phyloP scores from a whole-genome alignment of 2,329 filamentous ascomycete species.

The Thyridium curvatum region DNA sequence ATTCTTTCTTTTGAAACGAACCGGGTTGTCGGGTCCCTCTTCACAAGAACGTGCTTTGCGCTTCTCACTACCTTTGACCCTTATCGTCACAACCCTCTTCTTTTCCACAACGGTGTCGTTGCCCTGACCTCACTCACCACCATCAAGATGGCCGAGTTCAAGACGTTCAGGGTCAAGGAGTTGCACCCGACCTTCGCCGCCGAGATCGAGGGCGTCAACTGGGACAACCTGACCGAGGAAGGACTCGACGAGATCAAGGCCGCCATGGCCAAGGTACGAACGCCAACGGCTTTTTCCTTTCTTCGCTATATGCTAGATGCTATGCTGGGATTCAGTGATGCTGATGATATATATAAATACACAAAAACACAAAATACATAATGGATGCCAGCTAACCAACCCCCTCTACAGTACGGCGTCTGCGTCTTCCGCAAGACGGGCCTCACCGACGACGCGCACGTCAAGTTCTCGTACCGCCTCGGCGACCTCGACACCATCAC shows the following conservation, averaged over 20 bases:
- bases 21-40: too few species aligned
- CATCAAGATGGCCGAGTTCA: constrained; percentile 15
- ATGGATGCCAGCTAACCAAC: too few species aligned
- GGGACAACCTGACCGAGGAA: constrained; percentile 21
- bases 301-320: too few species aligned
- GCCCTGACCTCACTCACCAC: constrained; percentile 20
- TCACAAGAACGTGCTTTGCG: too few species aligned
- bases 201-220: constrained; percentile 24
- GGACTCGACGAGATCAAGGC: constrained; percentile 20
- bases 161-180: constrained; percentile 12
- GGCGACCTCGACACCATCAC: constrained; percentile 50
- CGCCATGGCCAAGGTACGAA: constrained; percentile 23
- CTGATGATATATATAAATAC: too few species aligned
- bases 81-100: too few species aligned
- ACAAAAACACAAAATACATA: too few species aligned
- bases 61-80: too few species aligned
- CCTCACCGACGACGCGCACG: constrained; percentile 43
- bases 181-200: constrained; percentile 17
- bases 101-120: too few species aligned
- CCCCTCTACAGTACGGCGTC: constrained; percentile 39
- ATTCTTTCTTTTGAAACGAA: too few species aligned
- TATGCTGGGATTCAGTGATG: too few species aligned
- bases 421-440: constrained; percentile 42
- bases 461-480: constrained; percentile 41
- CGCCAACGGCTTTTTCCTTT: neutral